Conservation (phyloP, 2,329 filamentous ascomycete genomes). For the Paraphoma sp. region DNA sequence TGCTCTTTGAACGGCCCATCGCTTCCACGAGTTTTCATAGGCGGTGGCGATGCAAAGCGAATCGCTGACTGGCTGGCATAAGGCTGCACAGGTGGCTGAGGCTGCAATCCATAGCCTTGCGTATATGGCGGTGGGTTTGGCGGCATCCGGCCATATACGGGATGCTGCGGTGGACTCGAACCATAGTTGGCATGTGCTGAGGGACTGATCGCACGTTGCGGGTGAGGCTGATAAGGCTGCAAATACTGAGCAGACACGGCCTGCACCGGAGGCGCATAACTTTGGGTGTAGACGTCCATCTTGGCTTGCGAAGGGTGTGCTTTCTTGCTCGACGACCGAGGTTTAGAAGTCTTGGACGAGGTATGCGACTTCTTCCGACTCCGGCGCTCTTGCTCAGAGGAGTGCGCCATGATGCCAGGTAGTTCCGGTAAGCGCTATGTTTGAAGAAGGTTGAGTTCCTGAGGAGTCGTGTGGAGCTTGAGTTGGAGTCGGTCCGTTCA, state of each 20-base stretch:
- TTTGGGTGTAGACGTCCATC: constrained; percentile 17
- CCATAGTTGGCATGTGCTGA: constrained; percentile 17
- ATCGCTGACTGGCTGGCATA: constrained; percentile 27
- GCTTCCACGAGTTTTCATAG: constrained; percentile 19
- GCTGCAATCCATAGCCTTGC: constrained; percentile 20
- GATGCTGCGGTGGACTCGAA: constrained; percentile 20
- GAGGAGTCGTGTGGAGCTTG: no score
- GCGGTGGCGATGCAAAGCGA: constrained; percentile 27
- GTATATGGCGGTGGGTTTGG: constrained; percentile 20
- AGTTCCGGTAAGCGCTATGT: neutral
- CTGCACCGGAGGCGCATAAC: constrained; percentile 22
- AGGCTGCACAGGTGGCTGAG: constrained; percentile 20
- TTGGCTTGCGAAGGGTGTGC: constrained; percentile 19
- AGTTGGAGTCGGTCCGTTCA: constrained; percentile 12
- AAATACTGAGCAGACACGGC: constrained; percentile 14
- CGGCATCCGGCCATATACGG: constrained; percentile 28
- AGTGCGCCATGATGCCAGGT: constrained; percentile 18
- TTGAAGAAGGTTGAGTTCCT: neutral
- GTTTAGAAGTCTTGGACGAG: constrained; percentile 21
- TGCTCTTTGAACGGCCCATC: constrained; percentile 32
- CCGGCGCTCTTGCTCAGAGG: constrained; percentile 23
- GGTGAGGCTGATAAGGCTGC: constrained; percentile 11
- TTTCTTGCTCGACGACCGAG: constrained; percentile 19
- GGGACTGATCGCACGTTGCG: constrained; percentile 6
- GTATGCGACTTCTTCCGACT: constrained; percentile 28